phyloP scores from a whole-genome alignment of 1,139 yeast species.

The Kodamaea plutei region DNA sequence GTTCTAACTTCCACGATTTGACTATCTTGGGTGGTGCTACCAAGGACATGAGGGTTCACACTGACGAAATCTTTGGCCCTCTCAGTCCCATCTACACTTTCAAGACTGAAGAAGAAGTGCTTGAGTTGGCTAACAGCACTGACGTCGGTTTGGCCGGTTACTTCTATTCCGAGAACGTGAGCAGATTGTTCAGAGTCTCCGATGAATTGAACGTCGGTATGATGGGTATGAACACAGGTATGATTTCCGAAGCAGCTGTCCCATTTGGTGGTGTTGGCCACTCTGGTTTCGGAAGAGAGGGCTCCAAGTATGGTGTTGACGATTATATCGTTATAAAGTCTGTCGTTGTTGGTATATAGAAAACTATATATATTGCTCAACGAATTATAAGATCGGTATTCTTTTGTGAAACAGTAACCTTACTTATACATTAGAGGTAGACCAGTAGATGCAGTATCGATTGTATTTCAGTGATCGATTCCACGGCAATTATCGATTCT shows the following conservation, averaged over 20 bases:
- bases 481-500: too few species aligned
- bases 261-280: conserved; percentile 50
- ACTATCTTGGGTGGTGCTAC: conserved; percentile 39
- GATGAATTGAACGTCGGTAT: conserved; percentile 44
- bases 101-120: conserved; percentile 37
- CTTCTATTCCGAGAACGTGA: conserved; percentile 40
- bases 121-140: conserved; percentile 36
- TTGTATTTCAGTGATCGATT: too few species aligned
- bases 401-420: too few species aligned
- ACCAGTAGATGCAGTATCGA: too few species aligned
- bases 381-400: too few species aligned
- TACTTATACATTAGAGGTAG: too few species aligned
- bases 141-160: conserved; percentile 45
- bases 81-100: conserved; percentile 41
- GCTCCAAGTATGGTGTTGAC: conserved; percentile 44
- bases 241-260: conserved; percentile 44
- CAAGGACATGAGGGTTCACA: conserved; percentile 34
- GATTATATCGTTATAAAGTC: conserved; percentile 42
- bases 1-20: conserved; percentile 38
- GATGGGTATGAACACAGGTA: conserved; percentile 46
- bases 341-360: conserved; percentile 31
- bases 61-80: conserved; percentile 48
- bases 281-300: conserved; percentile 50
- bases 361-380: too few species aligned
- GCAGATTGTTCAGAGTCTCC: conserved; percentile 52